Conservation (phyloP, 2,329 filamentous ascomycete species). For the Ceratocystis huliohia region DNA sequence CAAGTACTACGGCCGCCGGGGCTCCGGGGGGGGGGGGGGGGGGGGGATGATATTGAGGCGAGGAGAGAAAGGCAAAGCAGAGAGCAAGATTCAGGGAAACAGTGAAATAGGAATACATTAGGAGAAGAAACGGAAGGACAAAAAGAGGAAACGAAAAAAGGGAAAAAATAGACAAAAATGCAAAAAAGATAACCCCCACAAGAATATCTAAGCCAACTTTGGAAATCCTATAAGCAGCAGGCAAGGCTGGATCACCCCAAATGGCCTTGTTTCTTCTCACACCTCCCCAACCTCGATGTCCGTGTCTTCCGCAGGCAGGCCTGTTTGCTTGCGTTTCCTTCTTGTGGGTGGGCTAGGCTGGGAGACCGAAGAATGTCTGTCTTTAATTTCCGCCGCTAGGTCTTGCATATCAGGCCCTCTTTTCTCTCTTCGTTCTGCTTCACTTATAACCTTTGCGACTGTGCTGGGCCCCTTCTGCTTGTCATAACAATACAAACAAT, state of each 20-base stretch:
- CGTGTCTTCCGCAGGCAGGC: conserved; percentile 1
- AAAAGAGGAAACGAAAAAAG: background rate
- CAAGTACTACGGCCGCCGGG: background rate
- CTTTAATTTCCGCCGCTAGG: background rate
- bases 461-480: too few species aligned
- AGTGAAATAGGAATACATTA: background rate
- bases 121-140: background rate
- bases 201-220: too few species aligned
- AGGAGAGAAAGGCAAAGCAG: background rate
- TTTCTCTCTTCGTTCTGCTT: too few species aligned
- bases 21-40: background rate
- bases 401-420: background rate
- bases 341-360: background rate
- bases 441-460: too few species aligned
- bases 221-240: too few species aligned
- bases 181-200: too few species aligned
- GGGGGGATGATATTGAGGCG: background rate
- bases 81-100: background rate
- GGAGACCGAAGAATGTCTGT: conserved; percentile 3
- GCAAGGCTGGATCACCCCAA: too few species aligned
- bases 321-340: background rate
- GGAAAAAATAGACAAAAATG: too few species aligned
- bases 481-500: too few species aligned
- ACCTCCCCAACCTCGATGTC: background rate
- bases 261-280: background rate